These are phyloP conservation scores for Triadica sebifera DNA, from an alignment of 345 rosid species.

Conservation along the genomic window DNA sequence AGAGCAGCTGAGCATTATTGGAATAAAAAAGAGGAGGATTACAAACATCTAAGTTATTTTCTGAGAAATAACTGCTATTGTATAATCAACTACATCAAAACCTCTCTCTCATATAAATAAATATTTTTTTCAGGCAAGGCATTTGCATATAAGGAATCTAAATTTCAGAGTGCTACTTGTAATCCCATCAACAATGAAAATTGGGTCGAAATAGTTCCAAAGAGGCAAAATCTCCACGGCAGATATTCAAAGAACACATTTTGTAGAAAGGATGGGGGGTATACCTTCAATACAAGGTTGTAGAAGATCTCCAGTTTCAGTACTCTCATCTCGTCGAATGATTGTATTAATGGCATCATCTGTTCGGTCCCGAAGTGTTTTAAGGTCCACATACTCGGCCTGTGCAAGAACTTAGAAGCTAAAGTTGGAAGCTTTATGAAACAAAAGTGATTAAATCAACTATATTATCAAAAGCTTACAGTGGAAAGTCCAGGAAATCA, in stretches of 20 bases:
- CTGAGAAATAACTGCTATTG: not conserved
- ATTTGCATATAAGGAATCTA: slow-evolving; percentile 2
- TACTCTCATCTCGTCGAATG: slow-evolving; percentile 52
- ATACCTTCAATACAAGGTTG: slow-evolving; percentile 80
- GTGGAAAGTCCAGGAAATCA: not conserved
- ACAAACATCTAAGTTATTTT: not conserved
- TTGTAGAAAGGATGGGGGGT: not conserved
- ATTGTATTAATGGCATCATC: slow-evolving; percentile 69
- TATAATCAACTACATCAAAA: not conserved
- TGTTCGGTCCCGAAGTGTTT: slow-evolving; percentile 55
- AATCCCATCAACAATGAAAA: slow-evolving; percentile 7
- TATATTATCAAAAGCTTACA: not conserved
- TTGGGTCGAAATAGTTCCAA: not conserved
- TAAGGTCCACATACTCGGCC: slow-evolving; percentile 62
- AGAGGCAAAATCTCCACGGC: not conserved
- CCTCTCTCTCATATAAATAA: not conserved
- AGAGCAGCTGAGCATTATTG: slow-evolving; percentile 58
- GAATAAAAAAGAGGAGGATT: slow-evolving; percentile 7
- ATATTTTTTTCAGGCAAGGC: not conserved
- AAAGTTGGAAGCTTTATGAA: slow-evolving; percentile 7
- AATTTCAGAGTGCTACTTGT: not conserved
- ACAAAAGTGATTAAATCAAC: slow-evolving; percentile 15
- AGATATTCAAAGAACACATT: slow-evolving; percentile 5
- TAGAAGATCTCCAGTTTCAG: slow-evolving; percentile 61
- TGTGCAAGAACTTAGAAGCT: slow-evolving; percentile 25